These are phyloP conservation scores for Aspergillus persii DNA, from an alignment of 2,329 filamentous ascomycete genomes.

Conservation along the genomic window DNA sequence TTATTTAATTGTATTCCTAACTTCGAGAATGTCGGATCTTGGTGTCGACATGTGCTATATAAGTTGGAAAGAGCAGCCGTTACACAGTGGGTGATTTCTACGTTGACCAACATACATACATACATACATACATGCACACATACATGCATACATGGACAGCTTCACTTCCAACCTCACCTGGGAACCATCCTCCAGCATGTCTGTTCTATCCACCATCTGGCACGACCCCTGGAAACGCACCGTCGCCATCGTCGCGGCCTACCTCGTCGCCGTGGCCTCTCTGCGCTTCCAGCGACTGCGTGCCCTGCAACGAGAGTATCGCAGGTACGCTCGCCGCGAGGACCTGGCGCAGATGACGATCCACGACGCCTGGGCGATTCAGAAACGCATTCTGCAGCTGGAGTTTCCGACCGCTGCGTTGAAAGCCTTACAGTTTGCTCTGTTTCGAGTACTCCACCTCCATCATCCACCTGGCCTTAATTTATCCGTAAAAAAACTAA, in stretches of 20 bases:
- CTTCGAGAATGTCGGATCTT: too few relatives aligned
- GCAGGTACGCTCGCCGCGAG: constrained; percentile 41
- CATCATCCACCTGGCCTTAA: not conserved
- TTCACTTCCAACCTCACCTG: too few relatives aligned
- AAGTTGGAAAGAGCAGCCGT: too few relatives aligned
- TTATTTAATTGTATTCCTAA: too few relatives aligned
- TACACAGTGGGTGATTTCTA: too few relatives aligned
- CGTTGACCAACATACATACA: too few relatives aligned
- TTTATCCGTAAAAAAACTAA: not conserved
- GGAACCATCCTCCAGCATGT: constrained; percentile 1
- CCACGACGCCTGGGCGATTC: constrained; percentile 52
- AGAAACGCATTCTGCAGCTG: constrained; percentile 44
- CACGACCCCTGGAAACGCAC: constrained; percentile 5
- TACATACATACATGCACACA: too few relatives aligned
- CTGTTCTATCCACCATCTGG: constrained; percentile 5
- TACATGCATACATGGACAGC: too few relatives aligned
- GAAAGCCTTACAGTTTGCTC: constrained; percentile 56
- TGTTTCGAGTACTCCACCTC: constrained; percentile 50
- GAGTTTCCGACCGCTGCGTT: constrained; percentile 56
- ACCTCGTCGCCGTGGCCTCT: constrained; percentile 22
- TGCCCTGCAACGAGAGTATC: constrained; percentile 38
- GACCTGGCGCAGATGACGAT: constrained; percentile 52
- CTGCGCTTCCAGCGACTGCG: constrained; percentile 33
- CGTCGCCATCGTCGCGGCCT: constrained; percentile 10
- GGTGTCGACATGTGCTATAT: too few relatives aligned